Percentiles rank a stretch among this genome's conserved stretches.
These are phyloP conservation scores for Volvariella surrecta DNA, from an alignment of 1,284 basidiomycete genomes.

Conservation along the genomic window DNA sequence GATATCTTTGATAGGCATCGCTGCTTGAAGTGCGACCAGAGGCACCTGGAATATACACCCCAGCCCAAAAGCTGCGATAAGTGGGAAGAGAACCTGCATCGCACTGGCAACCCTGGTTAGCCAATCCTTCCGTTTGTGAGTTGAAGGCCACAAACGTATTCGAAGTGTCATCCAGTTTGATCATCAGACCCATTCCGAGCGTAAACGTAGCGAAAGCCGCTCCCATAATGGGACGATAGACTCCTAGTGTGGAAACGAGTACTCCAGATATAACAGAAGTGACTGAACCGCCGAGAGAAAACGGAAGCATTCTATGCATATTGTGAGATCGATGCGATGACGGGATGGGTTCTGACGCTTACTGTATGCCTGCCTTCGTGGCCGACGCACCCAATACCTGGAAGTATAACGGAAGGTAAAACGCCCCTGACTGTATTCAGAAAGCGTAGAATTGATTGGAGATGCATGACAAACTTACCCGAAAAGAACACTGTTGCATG, in stretches of 20 bases:
- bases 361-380: conserved; percentile 67
- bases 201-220: conserved; percentile 42
- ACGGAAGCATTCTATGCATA: conserved; percentile 64
- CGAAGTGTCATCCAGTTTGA: conserved; percentile 30
- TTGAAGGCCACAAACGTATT: conserved; percentile 28
- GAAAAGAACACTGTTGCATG: conserved; percentile 65
- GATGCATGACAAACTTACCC: conserved; percentile 21
- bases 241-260: conserved; percentile 48
- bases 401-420: conserved; percentile 72
- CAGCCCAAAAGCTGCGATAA: conserved; percentile 51
- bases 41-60: conserved; percentile 64
- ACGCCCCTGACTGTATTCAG: conserved; percentile 35
- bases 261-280: conserved; percentile 55
- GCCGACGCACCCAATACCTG: conserved; percentile 74
- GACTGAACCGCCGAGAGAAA: conserved; percentile 53
- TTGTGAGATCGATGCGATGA: no score
- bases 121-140: no score
- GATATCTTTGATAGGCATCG: conserved; percentile 79
- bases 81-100: conserved; percentile 48
- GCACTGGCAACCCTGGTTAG: conserved; percentile 28
- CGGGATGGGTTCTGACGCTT: conserved; percentile 13
- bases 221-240: conserved; percentile 62
- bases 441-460: not conserved
- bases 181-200: conserved; percentile 65
- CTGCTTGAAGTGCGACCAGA: conserved; percentile 65